Percentiles rank a stretch among this genome's conserved stretches.
These are phyloP conservation scores for Colletotrichum cuscutae DNA, from an alignment of 2,329 filamentous ascomycete species.

Conservation along the genomic window DNA sequence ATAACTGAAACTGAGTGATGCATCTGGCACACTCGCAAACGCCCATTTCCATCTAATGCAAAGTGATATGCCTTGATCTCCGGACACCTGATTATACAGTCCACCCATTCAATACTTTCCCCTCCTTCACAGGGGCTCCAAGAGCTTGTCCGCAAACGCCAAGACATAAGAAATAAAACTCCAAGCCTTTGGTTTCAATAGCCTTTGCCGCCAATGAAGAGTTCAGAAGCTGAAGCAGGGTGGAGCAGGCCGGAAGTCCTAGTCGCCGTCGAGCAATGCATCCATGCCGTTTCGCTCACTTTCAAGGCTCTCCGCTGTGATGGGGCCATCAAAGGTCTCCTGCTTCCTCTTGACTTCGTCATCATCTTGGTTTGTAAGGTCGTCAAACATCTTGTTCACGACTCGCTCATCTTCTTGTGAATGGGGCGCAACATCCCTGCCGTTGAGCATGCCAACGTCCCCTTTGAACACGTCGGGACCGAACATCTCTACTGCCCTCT, in stretches of 20 bases:
- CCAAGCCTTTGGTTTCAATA: neutral
- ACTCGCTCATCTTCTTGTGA: slow-evolving; percentile 56
- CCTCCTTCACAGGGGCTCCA: neutral
- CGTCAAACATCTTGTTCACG: slow-evolving; percentile 66
- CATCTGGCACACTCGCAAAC: slow-evolving; percentile 20
- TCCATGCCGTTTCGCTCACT: slow-evolving; percentile 59
- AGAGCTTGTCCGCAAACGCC: slow-evolving; percentile 11
- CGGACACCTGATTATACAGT: slow-evolving; percentile 20
- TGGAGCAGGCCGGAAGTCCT: slow-evolving; percentile 24
- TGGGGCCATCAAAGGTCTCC: slow-evolving; percentile 43
- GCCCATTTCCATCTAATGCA: slow-evolving; percentile 30
- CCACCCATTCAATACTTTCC: neutral
- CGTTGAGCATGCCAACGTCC: slow-evolving; percentile 32
- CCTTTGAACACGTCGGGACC: slow-evolving; percentile 59
- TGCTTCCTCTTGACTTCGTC: slow-evolving; percentile 58
- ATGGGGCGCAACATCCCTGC: slow-evolving; percentile 34
- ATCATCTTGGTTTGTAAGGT: slow-evolving; percentile 64
- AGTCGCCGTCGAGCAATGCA: slow-evolving; percentile 56
- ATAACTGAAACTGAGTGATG: slow-evolving; percentile 1
- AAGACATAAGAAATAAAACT: neutral
- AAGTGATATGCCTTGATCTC: slow-evolving; percentile 27
- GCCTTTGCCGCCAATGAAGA: neutral
- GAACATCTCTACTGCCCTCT: slow-evolving; percentile 61
- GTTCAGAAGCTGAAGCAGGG: neutral
- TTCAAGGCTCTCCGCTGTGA: slow-evolving; percentile 56